Base-by-base conservation (phyloP, 2,329 filamentous ascomycete genomes). In the Colletotrichum scovillei region DNA sequence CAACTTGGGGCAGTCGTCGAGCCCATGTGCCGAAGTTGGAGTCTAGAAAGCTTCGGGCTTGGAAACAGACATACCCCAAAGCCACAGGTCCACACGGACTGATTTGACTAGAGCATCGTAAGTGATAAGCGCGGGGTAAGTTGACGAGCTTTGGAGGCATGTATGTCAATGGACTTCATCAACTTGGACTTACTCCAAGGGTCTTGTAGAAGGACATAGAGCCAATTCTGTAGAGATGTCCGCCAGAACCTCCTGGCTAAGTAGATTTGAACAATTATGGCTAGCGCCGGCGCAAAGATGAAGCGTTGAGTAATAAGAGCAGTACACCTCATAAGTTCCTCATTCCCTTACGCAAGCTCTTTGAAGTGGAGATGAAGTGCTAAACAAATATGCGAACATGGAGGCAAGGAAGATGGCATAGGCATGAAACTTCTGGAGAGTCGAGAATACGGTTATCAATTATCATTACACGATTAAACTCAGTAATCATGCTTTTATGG, bases 121-220 rank as follows among this genome's bases (percentile, higher is more conserved):
- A 30, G 53, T 5, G 59, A 72, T 72, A 64, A 63, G 66, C 53
- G 52, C 30, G 42, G 70, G 63, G 22, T 55, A n/a, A 22, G 5
- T 9, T 32, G 6, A 26, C 8, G 53, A 56, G 53, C 22, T 2
- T 56, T 24, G 26, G 24, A 28, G 26, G 19, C 53, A 26, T 24
- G 26, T 14, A 6, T 56, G 53, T 16, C 11, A 56, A 56, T 3
- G 53, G 22, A 28, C 26, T 24, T 7, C 22, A 11, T 5, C 11
- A 19, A 22, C 7, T 3, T 4, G 19, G 8, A 49, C 7, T 22
- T 49, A 22, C 42, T 49, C 42, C 42, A 22, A 49, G 19, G 8
- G 7, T 49, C 19, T 49, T 49, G 19, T 1, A n/a, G 42, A 22
- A 11, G n/a, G 16, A 49, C 3, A 22, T 7, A 49, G 42, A n/a